Percentiles rank a stretch among this genome's conserved stretches.
These are phyloP conservation scores for Beta lomatogona DNA, from an alignment of 179 eudicot species.

Conservation along the genomic window DNA sequence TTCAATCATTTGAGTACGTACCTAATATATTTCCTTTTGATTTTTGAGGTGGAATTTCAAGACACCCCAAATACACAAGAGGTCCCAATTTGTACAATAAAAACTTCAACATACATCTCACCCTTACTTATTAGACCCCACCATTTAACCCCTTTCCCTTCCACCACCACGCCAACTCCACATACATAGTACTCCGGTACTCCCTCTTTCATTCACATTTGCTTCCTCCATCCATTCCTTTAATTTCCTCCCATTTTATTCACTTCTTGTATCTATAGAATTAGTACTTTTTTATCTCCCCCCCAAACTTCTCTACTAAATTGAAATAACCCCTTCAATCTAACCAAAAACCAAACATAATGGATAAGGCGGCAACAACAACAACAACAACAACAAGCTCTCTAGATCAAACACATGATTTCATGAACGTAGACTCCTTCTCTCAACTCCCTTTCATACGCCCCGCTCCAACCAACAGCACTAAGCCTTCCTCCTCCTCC, in stretches of 20 bases:
- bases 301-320: background rate
- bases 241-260: background rate
- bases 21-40: background rate
- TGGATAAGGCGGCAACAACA: slow-evolving; percentile 53
- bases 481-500: slow-evolving; percentile 31
- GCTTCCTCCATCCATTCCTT: background rate
- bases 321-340: background rate
- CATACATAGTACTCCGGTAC: slow-evolving; percentile 1
- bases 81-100: slow-evolving; percentile 19
- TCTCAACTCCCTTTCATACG: slow-evolving; percentile 94
- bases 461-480: slow-evolving; percentile 50
- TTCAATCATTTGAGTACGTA: background rate
- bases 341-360: slow-evolving; percentile 17
- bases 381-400: slow-evolving; percentile 15
- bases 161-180: slow-evolving; percentile 13
- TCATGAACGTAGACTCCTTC: slow-evolving; percentile 95
- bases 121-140: slow-evolving; percentile 20
- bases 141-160: slow-evolving; percentile 16
- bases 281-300: too few relatives aligned
- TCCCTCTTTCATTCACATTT: background rate
- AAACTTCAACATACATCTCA: background rate
- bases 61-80: slow-evolving; percentile 4
- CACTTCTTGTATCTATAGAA: background rate
- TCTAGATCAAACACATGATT: slow-evolving; percentile 68
- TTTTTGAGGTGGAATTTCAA: background rate